Base-by-base conservation (phyloP, 345 rosid species). In the Hibiscus tridactylites region DNA sequence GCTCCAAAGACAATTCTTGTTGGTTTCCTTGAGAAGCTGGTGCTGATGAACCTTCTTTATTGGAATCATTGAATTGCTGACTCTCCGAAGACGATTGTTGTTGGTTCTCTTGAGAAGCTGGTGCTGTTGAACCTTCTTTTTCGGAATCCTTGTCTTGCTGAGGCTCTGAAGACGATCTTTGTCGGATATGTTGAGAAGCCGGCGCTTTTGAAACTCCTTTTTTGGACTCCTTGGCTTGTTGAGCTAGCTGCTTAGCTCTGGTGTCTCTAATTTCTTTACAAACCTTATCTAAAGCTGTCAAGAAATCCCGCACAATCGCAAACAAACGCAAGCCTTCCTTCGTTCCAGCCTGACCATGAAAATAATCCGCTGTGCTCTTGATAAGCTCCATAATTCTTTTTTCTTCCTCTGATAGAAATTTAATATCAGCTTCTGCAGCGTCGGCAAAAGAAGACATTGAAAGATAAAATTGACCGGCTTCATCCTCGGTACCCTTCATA, bases 311-410 rank as follows among this genome's bases (percentile, higher is more conserved):
- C 3, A 91, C 89, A 17, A 87, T 86, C n/a, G 76, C 79, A 59
- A 93, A 93, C 79, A 93, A 79, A 44, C 96, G 88, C 47, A 88
- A 53, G n/a, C 98, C 98, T 83, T 91, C 98, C 37, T 85, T 84
- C 68, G 79, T 90, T 1, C 88, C 88, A 0, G 96, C 77, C 9
- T 80, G 78, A 26, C 97, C 97, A 57, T 91, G 96, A 75, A 93
- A 93, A 68, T 90, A 93, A 72, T 91, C 96, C 8, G 85, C 98
- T 11, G 90, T 80, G 81, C 84, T 86, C 86, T 87, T 86, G 33
- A 90, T 87, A 46, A 86, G 74, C 0, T 80, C 80, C 85, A 83
- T 86, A 74, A 90, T 88, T 77, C 95, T 86, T 81, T 77, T 76
- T 74, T 91, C 96, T 82, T 90, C 96, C 73, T 71, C 83, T 61